Evolutionary conservation across 139 green algal genomes (phyloP), one percentile per base, ranked within the genome.

Genomic region (Ulvella scutata): DNA sequence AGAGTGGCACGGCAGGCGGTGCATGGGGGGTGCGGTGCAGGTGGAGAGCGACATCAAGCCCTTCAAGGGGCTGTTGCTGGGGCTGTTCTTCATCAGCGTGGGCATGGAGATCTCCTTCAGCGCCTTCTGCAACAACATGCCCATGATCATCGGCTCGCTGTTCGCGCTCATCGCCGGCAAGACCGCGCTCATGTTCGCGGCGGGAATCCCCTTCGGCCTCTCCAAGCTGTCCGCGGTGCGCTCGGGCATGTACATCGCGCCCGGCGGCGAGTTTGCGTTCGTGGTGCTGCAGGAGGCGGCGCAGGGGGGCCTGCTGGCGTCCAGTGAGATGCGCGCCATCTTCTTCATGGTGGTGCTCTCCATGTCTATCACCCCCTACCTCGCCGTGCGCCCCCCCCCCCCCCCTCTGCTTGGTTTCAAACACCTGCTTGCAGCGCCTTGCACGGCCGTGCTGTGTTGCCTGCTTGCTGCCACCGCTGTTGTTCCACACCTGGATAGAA

Each of bases 61-160:
- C 13, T 99, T 97, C 87, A 93, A 97, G 83, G 95, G 95, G 35
- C 85, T 99, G 74, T 90, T 99, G 20, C 94, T 99, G 82, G 95
- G 95, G 4, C 90, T 99, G 37, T 99, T 99, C 87, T 99, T 99
- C 89, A 98, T 98, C 94, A 97, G 90, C 1, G 95, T 96, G 37
- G 92, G 92, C 80, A 96, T 96, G 91, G 85, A 92, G 75, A 94
- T 97, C 76, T 80, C 81, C 29, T 80, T 87, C 3, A 75, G 61
- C 23, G 77, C 93, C 7, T 81, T 97, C 20, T 78, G 92, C 3
- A 76, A 78, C 21, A 83, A 90, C 78, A 89, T 84, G 75, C 83
- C 82, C 61, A 82, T 84, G 35, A 89, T 99, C 33, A 36, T 97
- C 26, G 80, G 72, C 6, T 82, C 85, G 35, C 87, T 97, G 37